Evolutionary conservation across 768 basidiomycete genomes (phyloP), one percentile per base, ranked within the genome.

Genomic region (Amanita inopinata): DNA sequence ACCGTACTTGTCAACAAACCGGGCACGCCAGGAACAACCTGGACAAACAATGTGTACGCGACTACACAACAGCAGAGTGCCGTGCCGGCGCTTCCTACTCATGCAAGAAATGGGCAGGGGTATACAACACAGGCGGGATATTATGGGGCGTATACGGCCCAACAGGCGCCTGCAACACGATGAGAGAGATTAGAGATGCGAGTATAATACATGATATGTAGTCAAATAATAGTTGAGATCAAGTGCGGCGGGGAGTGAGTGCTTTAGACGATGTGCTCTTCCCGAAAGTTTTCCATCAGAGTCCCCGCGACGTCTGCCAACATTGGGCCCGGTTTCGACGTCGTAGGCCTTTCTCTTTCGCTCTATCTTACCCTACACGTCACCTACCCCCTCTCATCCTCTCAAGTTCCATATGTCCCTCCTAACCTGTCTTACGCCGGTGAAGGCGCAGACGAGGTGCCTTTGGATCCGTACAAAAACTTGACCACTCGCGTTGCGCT

Each of bases 281-380:
- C 45, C 9, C 60, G 66, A 24, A 59, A 50, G 9, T 75, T 91
- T 63, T 71, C 67, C 27, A 89, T 99, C 61, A 76, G 71, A 49
- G 84, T 98, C 40, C 94, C 94, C 7, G 91, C 91, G n/a, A 97
- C 94, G 2, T 92, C 93, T 49, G 94, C 94, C 50, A 99, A 99
- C 68, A 92, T 99, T 56, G 94, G 94, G 2, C 94, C 94, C 30
- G 94, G 94, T 18, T 99, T 99, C 63, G 96, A 99, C 61, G 96
- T 98, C 49, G 91, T 97, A 50, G 96, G 96, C n/a, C 82, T 99
- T 49, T 93, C 94, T 0, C 79, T 98, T 17, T 90, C 89, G 1
- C 76, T 96, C 22, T 73, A 81, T 51, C 75, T 97, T 51, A 81
- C 78, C 11, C 71, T 98, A 54, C 71, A 72, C 35, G 81, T 92